These are phyloP conservation scores for Volvariella volvacea DNA, from an alignment of 1,284 basidiomycete species.

Conservation along the genomic window DNA sequence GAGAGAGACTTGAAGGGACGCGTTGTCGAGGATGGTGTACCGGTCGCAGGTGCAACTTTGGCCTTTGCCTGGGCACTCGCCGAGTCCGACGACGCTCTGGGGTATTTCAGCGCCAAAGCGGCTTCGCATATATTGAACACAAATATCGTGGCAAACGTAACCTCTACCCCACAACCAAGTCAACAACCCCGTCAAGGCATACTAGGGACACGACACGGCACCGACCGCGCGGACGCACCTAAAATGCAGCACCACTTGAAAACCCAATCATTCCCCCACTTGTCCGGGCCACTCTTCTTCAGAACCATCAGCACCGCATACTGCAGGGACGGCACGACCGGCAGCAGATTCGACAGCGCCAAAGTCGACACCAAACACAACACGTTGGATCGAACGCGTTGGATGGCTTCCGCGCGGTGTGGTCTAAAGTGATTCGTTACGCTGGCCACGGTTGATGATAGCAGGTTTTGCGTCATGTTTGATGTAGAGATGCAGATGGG, in stretches of 20 bases:
- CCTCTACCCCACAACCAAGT: conserved; percentile 26
- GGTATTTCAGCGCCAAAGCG: conserved; percentile 46
- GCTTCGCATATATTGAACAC: conserved; percentile 46
- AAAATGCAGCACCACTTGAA: conserved; percentile 28
- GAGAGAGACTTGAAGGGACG: conserved; percentile 33
- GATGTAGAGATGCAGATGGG: too few species aligned
- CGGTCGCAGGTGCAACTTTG: conserved; percentile 26
- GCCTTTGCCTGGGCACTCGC: conserved; percentile 28
- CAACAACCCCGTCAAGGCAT: not conserved
- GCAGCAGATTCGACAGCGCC: conserved; percentile 45
- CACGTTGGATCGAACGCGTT: conserved; percentile 45
- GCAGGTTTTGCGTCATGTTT: not conserved
- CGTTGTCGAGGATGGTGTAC: conserved; percentile 31
- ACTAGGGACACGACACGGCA: not conserved
- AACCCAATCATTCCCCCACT: conserved; percentile 23
- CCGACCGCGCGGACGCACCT: conserved; percentile 24
- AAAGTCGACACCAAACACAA: conserved; percentile 36
- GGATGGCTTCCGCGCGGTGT: conserved; percentile 44
- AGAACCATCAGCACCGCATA: conserved; percentile 17
- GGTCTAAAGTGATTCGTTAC: conserved; percentile 34
- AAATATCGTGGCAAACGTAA: conserved; percentile 32
- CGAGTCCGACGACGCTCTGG: conserved; percentile 35
- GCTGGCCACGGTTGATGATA: not conserved
- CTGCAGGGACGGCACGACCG: conserved; percentile 37
- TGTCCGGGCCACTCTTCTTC: conserved; percentile 11